Evolutionary conservation across 2,329 filamentous ascomycete genomes (phyloP).

Genomic region (Diplodia corticola): DNA sequence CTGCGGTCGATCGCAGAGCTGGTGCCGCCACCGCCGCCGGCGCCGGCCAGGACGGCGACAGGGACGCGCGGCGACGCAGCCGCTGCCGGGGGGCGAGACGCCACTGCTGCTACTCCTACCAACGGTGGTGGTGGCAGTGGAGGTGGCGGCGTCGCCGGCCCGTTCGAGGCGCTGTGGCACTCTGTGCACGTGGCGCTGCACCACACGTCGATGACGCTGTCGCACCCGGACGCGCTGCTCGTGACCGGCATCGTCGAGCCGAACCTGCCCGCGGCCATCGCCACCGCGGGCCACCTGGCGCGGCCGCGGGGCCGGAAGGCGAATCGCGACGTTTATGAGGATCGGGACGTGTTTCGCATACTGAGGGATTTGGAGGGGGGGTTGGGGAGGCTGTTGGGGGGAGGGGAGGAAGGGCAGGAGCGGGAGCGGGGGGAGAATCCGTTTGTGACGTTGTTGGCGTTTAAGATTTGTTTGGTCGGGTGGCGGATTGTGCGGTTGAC

Average conservation of each 20-base stretch:
- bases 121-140: no score
- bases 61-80: no score
- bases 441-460: neutral
- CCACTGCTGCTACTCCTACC: no score
- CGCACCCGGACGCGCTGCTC: neutral
- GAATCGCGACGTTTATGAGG: neutral
- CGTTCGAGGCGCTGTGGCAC: neutral
- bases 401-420: neutral
- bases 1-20: neutral
- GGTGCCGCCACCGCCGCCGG: neutral
- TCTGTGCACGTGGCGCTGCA: neutral
- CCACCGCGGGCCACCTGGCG: neutral
- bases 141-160: no score
- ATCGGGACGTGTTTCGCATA: neutral
- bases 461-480: neutral
- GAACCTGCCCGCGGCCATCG: neutral
- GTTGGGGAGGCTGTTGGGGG: neutral
- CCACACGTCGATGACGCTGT: neutral
- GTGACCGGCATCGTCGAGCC: conserved; percentile 2
- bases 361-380: neutral
- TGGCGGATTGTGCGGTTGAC: conserved; percentile 3
- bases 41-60: neutral
- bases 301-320: neutral
- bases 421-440: neutral
- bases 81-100: no score